phyloP scores from a whole-genome alignment of 306 rosid species.

The Rosa persica region DNA sequence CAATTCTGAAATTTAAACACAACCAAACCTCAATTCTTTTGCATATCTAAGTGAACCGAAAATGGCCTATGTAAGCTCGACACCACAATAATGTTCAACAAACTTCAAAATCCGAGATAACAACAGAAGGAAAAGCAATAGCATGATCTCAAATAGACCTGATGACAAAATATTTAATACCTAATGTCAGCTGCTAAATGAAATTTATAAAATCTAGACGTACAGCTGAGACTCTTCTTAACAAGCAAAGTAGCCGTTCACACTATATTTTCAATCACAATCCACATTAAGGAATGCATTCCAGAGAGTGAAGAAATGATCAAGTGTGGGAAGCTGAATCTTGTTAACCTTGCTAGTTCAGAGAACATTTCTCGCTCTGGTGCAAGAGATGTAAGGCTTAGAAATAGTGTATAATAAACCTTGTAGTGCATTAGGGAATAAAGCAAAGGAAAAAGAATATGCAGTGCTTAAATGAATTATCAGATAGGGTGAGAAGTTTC shows the following conservation, averaged over 20 bases:
- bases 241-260: conserved; percentile 98
- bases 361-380: conserved; percentile 99
- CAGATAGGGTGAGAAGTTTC: background rate
- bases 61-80: too few species aligned
- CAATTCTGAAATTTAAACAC: too few species aligned
- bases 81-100: background rate
- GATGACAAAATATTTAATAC: background rate
- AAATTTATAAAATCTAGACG: conserved; percentile 98
- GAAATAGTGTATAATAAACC: background rate
- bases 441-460: background rate
- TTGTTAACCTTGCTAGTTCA: conserved; percentile 98
- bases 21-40: too few species aligned
- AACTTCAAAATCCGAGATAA: too few species aligned
- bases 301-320: conserved; percentile 99
- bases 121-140: background rate
- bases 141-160: background rate
- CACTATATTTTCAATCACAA: conserved; percentile 97
- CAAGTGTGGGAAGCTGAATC: conserved; percentile 96
- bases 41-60: too few species aligned
- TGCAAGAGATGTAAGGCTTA: conserved; percentile 84
- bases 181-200: conserved; percentile 28
- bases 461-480: background rate
- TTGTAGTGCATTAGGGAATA: background rate
- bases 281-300: conserved; percentile 96
- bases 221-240: conserved; percentile 98